Evolutionary conservation across 2,329 filamentous ascomycete species (phyloP).

Genomic region (Beauveria sp.): DNA sequence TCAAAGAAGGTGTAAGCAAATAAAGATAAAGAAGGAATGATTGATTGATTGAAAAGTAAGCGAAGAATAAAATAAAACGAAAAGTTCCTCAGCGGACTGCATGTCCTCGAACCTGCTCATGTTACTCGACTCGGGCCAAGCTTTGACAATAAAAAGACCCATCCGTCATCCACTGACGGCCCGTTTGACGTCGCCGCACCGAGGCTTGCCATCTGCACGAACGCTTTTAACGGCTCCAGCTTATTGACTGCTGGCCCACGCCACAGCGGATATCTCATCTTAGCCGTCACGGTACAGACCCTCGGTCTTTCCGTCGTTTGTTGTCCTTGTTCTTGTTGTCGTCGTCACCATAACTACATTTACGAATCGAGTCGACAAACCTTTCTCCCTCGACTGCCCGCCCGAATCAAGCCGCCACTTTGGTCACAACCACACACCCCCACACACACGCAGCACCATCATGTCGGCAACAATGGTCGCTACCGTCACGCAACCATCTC

Average conservation of each 20-base stretch:
- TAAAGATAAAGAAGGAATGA: no score
- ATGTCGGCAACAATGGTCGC: conserved; percentile 26
- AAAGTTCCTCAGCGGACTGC: not conserved
- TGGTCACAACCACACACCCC: not conserved
- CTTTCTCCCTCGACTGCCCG: not conserved
- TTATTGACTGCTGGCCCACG: not conserved
- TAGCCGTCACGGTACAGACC: not conserved
- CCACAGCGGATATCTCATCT: conserved; percentile 11
- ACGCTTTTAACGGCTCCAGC: not conserved
- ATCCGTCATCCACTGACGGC: not conserved
- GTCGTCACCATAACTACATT: not conserved
- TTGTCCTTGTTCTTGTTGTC: not conserved
- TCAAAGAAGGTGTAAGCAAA: no score
- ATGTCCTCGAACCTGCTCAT: not conserved
- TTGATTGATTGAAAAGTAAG: no score
- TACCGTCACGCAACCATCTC: conserved; percentile 24
- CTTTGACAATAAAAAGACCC: not conserved
- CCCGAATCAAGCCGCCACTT: not conserved
- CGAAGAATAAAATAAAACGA: not conserved
- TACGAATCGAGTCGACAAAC: not conserved
- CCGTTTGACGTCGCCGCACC: not conserved
- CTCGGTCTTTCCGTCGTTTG: conserved; percentile 14
- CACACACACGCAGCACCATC: not conserved
- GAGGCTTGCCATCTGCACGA: not conserved
- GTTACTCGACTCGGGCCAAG: not conserved